Evolutionary conservation across 352 stramenopile species (phyloP), one percentile per base, ranked within the genome.

Genomic region (Pythium aquatile): DNA sequence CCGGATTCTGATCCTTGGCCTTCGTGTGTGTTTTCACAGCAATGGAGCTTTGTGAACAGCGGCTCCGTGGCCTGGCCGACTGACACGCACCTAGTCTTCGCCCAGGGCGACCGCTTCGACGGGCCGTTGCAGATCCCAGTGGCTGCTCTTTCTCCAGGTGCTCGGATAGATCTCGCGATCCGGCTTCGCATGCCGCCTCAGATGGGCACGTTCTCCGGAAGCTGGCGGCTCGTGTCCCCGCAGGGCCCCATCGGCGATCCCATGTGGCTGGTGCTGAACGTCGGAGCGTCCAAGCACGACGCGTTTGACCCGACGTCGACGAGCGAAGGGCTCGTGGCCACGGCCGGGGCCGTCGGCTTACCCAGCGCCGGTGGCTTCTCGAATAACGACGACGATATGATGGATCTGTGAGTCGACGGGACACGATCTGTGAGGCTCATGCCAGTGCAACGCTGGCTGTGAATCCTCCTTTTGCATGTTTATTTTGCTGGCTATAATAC

Each of bases 11-110:
- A 24, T 24, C 20, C 20, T 24, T 24, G 20, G 20, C 20, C 20
- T 24, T 24, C 20, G 20, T 24, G 20, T 24, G 20, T 24, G 20
- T 24, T 24, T 24, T 24, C 20, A 24, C 20, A 90, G 81, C 74
- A 88, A 78, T 93, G 81, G 81, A 88, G 59, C 44, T 95, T 93
- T 79, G 75, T 89, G 9, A 95, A 95, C 60, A 74, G 70, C 26
- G 82, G 84, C 4, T 62, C 56, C 17, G 62, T 71, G 11, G 42
- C 78, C 37, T 95, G 86, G 86, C 86, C 84, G 2, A 61, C 61
- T 13, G 73, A 78, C 35, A 92, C 85, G 54, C 65, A 59, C 26
- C 65, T 95, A 16, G 66, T 90, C 52, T 92, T 93, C 63, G 69
- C 72, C 1, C 83, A 93, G 28, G 86, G 86, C 33, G 76, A 84